Percentiles rank a stretch among this genome's conserved stretches.
Conservation (phyloP, 192 early-diverging fungal genomes). For the Coemansia asiatica region DNA sequence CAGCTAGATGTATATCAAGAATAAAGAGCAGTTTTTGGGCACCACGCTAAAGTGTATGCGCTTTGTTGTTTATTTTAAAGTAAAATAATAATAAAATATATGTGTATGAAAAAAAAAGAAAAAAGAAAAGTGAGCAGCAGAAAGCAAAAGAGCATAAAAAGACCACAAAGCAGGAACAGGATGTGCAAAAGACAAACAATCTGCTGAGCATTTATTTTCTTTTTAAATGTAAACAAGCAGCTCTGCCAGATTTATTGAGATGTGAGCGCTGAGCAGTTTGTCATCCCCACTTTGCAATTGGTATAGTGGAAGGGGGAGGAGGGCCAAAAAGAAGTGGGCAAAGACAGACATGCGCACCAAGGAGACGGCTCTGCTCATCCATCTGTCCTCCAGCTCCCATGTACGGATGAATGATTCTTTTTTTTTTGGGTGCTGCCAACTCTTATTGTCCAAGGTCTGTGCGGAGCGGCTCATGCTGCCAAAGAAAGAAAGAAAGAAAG, state of each 20-base stretch:
- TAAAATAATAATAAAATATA: not conserved
- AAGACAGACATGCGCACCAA: not conserved
- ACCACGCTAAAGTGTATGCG: not conserved
- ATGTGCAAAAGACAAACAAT: too few relatives aligned
- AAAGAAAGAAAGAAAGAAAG: too few relatives aligned
- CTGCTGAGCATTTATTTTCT: not conserved
- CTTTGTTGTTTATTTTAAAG: not conserved
- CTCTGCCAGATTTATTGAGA: too few relatives aligned
- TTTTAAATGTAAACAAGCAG: conserved; percentile 4
- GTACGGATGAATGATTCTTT: not conserved
- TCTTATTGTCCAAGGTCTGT: not conserved
- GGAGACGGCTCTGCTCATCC: conserved; percentile 3
- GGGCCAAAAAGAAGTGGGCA: not conserved
- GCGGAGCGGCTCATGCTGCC: not conserved
- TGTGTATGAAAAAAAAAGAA: not conserved
- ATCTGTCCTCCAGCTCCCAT: not conserved
- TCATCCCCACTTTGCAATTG: too few relatives aligned
- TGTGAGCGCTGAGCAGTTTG: too few relatives aligned
- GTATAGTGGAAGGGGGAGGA: not conserved
- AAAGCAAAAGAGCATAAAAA: conserved; percentile 8
- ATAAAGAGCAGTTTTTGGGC: not conserved
- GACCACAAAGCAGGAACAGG: not conserved
- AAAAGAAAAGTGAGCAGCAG: conserved; percentile 7
- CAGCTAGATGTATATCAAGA: not conserved
- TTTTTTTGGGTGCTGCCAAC: not conserved